phyloP scores from a whole-genome alignment of 495 filamentous ascomycete genomes.

The Xylaria acuta region DNA sequence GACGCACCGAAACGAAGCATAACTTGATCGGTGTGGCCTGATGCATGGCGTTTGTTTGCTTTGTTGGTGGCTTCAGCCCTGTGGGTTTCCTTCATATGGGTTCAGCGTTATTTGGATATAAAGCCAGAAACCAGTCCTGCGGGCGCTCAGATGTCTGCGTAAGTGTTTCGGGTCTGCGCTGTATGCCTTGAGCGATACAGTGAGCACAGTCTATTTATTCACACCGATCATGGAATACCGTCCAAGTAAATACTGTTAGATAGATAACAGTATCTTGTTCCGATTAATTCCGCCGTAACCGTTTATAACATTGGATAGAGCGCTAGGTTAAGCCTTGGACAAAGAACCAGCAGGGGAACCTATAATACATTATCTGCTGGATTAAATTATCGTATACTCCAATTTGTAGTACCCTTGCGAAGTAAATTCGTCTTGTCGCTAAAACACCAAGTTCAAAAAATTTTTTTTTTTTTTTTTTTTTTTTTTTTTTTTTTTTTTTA shows the following conservation, averaged over 20 bases:
- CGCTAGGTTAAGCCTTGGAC: no score
- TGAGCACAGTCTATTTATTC: not conserved
- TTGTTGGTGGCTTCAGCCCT: slow-evolving; percentile 24
- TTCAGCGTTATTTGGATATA: not conserved
- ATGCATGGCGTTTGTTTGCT: not conserved
- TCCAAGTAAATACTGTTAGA: not conserved
- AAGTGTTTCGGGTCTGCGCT: not conserved
- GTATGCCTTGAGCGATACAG: not conserved
- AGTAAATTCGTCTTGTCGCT: not conserved
- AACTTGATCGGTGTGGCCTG: not conserved
- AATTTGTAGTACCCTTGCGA: not conserved
- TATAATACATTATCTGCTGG: not conserved
- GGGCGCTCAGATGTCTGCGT: not conserved
- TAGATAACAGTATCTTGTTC: not conserved
- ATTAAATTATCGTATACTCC: not conserved
- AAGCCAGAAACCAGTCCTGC: not conserved
- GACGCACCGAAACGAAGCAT: no score
- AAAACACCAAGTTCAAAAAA: not conserved
- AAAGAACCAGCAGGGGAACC: not conserved
- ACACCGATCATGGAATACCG: not conserved
- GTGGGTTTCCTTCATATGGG: not conserved
- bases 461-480: no score
- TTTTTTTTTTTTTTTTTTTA: no score
- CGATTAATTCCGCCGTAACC: not conserved
- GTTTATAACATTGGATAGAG: not conserved